Base-by-base conservation (phyloP, 2,329 filamentous ascomycete genomes). In the Seiridium cupressi region DNA sequence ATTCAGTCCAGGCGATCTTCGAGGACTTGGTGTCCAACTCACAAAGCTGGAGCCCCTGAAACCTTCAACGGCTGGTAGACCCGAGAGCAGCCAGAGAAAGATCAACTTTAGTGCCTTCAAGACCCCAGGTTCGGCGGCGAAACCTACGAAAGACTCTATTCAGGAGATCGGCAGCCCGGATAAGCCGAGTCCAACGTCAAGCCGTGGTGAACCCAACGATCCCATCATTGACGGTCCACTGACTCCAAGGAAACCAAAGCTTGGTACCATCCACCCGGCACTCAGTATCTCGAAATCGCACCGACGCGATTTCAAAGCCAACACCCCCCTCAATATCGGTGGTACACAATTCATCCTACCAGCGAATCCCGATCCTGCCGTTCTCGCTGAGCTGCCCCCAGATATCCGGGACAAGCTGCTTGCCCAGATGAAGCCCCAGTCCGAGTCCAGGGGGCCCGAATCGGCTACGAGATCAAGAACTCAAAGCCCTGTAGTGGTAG, bases 331-430 rank as follows among this genome's bases (percentile, higher is more conserved):
- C 31, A 96, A 97, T 68, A 84, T 92, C 3, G 81, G 87, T 3
- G 92, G 94, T 2, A 97, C 94, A 0, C 95, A 99, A 69, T 99
- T 99, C 69, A 86, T 98, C 51, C 81, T 99, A 66, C 95, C 95
- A 0, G 85, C 85, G 1, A 91, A 97, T 65, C 84, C 91, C 2
- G 95, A 99, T 70, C 88, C 89, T 0, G 80, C 83, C n/a, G 89
- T 97, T 0, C 76, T 98, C 3, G 90, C 90, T 1, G 93, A 96
- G 68, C 81, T 99, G 3, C 94, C 94, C 0, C 81, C 81, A 38
- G 92, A 96, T 70, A 97, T 98, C 63, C 85, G 92, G 61, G 87
- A 86, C 38, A 91, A 86, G 69, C 81, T 98, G 8, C 81, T 90
- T 62, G 83, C 83, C 7, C 88, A 89, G 68, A 79, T 13, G 3